A percentile compares a stretch with the other conserved stretches of the same genome.
These are phyloP conservation scores for Acer negundo DNA, from an alignment of 345 rosid genomes.

Conservation along the genomic window DNA sequence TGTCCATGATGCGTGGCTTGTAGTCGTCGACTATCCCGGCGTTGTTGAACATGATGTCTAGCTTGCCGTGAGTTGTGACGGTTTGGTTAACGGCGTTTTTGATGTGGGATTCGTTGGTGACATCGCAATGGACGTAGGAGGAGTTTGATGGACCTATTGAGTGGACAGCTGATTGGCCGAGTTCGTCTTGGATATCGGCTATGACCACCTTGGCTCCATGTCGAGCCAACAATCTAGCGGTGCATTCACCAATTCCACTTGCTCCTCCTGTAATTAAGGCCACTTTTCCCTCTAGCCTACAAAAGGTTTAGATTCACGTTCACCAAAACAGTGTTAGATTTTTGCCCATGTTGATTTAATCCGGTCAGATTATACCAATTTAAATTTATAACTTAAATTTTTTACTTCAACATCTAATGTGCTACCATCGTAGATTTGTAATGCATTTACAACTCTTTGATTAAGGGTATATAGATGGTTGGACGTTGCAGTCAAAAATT, in stretches of 20 bases:
- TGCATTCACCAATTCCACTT: conserved; percentile 34
- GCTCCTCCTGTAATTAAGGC: conserved; percentile 24
- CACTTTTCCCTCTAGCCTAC: conserved; percentile 14
- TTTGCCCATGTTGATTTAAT: too few relatives aligned
- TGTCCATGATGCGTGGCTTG: conserved; percentile 35
- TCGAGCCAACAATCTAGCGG: conserved; percentile 18
- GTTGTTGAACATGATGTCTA: conserved; percentile 50
- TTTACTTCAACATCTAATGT: too few relatives aligned
- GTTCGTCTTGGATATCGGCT: conserved; percentile 32
- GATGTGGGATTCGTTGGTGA: conserved; percentile 37
- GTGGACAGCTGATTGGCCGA: conserved; percentile 29
- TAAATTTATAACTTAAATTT: too few relatives aligned
- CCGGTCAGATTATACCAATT: too few relatives aligned
- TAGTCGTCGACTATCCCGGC: conserved; percentile 35
- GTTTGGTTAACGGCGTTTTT: conserved; percentile 32
- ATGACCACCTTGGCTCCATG: conserved; percentile 40
- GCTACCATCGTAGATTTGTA: too few relatives aligned
- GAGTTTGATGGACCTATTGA: conserved; percentile 28
- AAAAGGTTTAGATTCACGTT: not conserved
- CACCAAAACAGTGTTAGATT: too few relatives aligned
- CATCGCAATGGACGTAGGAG: conserved; percentile 37
- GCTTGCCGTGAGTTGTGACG: conserved; percentile 41
- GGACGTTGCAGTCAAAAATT: too few relatives aligned
- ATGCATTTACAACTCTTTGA: too few relatives aligned
- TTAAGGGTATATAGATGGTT: too few relatives aligned